Evolutionary conservation across 139 green algal genomes (phyloP).

Genomic region (Picochlorum sp.): DNA sequence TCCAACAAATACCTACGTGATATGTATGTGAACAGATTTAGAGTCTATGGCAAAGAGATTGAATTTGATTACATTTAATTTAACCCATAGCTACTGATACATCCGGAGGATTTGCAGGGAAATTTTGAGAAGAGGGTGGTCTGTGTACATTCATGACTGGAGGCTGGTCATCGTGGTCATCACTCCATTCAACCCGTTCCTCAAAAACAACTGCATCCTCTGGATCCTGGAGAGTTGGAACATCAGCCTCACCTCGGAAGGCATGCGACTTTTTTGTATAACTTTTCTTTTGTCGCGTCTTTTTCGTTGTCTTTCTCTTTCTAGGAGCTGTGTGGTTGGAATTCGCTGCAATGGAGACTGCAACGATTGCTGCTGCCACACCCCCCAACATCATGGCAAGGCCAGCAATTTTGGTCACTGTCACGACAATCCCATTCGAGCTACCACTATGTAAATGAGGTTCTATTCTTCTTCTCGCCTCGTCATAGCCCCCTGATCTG

Average conservation of each 20-base stretch:
- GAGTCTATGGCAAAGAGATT: not conserved
- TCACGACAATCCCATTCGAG: not conserved
- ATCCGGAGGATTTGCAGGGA: slow-evolving; percentile 6
- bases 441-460: not conserved
- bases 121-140: not conserved
- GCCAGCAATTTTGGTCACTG: slow-evolving; percentile 10
- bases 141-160: slow-evolving; percentile 13
- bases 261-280: not conserved
- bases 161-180: not conserved
- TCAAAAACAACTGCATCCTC: not conserved
- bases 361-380: slow-evolving; percentile 3
- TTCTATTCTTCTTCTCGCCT: no score
- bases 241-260: not conserved
- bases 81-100: slow-evolving; percentile 12
- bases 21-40: not conserved
- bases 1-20: not conserved
- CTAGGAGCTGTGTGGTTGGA: not conserved
- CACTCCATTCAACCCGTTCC: no score
- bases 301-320: not conserved
- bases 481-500: no score
- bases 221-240: not conserved
- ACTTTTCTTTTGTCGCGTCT: not conserved
- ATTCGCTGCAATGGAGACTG: not conserved
- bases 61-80: slow-evolving; percentile 12
- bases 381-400: slow-evolving; percentile 9